A percentile compares a stretch with the other conserved stretches of the same genome.
Evolutionary conservation across 768 basidiomycete species (phyloP).

Genomic region (Ephemerocybe angulata): DNA sequence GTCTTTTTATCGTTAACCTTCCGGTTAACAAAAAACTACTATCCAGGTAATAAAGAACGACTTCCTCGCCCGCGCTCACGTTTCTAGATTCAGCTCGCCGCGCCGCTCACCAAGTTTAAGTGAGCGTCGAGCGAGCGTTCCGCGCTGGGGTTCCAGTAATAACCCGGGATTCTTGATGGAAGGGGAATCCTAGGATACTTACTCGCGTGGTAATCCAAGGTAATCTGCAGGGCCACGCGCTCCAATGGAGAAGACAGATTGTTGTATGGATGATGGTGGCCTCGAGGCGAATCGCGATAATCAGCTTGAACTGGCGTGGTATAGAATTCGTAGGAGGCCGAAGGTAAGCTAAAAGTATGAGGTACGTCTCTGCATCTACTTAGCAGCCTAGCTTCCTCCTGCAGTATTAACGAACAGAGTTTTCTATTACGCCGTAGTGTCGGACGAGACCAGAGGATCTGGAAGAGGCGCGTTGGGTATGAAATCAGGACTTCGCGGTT

Average conservation of each 20-base stretch:
- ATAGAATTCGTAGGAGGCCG: slow-evolving; percentile 3
- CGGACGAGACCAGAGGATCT: slow-evolving; percentile 12
- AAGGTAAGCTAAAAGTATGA: slow-evolving; percentile 5
- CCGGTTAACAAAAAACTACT: too few species aligned
- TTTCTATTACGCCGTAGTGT: slow-evolving; percentile 13
- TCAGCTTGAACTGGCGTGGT: neutral
- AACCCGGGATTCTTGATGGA: neutral
- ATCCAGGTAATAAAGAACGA: too few species aligned
- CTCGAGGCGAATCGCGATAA: slow-evolving; percentile 4
- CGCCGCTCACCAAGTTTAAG: too few species aligned
- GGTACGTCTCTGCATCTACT: neutral
- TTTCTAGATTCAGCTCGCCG: too few species aligned
- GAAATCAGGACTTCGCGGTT: neutral
- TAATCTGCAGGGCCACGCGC: neutral
- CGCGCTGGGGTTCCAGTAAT: neutral
- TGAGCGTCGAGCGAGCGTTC: neutral
- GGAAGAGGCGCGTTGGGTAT: slow-evolving; percentile 4
- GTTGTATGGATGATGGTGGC: neutral
- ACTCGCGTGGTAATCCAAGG: neutral
- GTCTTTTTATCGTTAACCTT: too few species aligned
- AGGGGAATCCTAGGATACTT: neutral
- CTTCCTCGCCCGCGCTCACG: too few species aligned
- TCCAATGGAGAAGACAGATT: neutral
- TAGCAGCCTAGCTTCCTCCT: slow-evolving; percentile 5
- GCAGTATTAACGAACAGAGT: slow-evolving; percentile 1